Evolutionary conservation across 306 rosid species (phyloP), one percentile per base, ranked within the genome.

Genomic region (Leucaena leucocephala): DNA sequence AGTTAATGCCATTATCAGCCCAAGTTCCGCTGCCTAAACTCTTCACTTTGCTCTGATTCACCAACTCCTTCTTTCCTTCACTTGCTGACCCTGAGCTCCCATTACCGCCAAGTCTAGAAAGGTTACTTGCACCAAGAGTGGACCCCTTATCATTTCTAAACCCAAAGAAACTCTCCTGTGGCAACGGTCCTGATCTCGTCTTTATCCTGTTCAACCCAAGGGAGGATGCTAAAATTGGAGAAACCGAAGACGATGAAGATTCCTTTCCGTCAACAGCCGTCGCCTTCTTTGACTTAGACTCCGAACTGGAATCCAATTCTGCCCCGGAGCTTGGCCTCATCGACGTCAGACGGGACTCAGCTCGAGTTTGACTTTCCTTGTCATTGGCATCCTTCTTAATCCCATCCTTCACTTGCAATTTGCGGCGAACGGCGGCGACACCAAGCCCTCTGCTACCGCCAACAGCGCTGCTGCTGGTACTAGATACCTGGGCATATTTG

Each of bases 111-210:
- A 81, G 82, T 73, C 85, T 88, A 7, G 98, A 95, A 46, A 91
- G 88, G 54, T 93, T 91, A 57, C 98, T 92, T 1, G 89, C 86
- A 4, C 93, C 97, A 5, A 88, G 82, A 0, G 80, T 74, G 46
- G 87, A 62, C 33, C 86, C 92, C 68, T 90, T 91, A 19, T 93
- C 98, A 12, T 86, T 85, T 59, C 96, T 83, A 67, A 92, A 88
- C 39, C 97, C 98, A 16, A 87, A 84, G 62, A 93, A 95, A 79
- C 98, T 95, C 88, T 95, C 99, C 86, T 93, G 98, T 8, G 99
- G 99, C 82, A 95, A 79, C 78, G 99, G 99, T 54, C 99, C 99
- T 80, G 99, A 95, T 90, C 97, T 88, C 50, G 99, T 95, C 94
- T 95, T 95, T 58, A 95, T 95, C 85, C 87, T 85, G 69, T 95